A percentile compares a stretch with the other conserved stretches of the same genome.
phyloP scores from a whole-genome alignment of 176 grass and related monocot species.

The Oryza australiensis region DNA sequence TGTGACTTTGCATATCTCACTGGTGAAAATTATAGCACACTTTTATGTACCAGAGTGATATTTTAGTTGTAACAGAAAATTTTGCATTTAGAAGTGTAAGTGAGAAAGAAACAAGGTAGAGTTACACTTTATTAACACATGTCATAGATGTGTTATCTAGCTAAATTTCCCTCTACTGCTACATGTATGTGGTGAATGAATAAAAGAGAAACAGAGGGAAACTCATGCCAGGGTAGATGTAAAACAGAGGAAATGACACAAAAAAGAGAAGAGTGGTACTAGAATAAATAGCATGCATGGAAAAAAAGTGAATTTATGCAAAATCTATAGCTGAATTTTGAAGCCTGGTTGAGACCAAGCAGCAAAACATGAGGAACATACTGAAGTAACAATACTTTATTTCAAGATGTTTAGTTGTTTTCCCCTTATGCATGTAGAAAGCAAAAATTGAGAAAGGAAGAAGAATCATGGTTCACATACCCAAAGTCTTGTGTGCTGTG shows the following conservation, averaged over 20 bases:
- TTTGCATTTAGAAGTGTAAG: background rate
- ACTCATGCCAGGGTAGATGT: background rate
- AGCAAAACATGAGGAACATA: conserved; percentile 9
- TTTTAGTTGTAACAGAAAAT: conserved; percentile 3
- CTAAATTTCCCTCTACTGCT: background rate
- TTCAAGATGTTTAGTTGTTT: too few relatives aligned
- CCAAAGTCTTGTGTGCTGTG: conserved; percentile 12
- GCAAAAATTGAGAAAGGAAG: conserved; percentile 17
- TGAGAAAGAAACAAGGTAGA: background rate
- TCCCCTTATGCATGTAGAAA: background rate
- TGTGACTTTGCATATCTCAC: conserved; percentile 40
- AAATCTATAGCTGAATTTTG: conserved; percentile 3
- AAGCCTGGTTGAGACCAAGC: background rate
- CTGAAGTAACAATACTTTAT: background rate
- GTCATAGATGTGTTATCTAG: background rate
- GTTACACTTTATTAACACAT: background rate
- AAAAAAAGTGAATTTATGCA: background rate
- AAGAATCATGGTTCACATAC: background rate
- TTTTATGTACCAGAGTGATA: background rate
- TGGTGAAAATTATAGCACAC: background rate
- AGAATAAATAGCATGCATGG: background rate
- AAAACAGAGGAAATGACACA: background rate
- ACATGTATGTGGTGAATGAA: background rate
- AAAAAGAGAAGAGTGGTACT: background rate
- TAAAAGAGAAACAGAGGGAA: background rate